phyloP scores from a whole-genome alignment of 306 rosid genomes.

The Trifolium subterraneum region DNA sequence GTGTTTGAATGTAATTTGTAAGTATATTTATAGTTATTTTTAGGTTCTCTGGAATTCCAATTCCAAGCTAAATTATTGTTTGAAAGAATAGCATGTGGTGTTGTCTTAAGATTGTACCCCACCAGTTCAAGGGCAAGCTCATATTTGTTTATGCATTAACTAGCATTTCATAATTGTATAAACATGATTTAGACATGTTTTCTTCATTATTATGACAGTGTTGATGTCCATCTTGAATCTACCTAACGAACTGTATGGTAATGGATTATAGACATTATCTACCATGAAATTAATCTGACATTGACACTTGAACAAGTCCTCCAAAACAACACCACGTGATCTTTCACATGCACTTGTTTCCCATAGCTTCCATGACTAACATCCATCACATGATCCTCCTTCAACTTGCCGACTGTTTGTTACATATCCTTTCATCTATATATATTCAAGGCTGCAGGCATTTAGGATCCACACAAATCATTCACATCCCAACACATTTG shows the following conservation, averaged over 20 bases:
- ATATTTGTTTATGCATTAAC: conserved; percentile 16
- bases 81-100: not conserved
- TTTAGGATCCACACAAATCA: conserved; percentile 24
- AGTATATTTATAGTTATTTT: not conserved
- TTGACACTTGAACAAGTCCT: not conserved
- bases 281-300: not conserved
- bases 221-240: too few relatives aligned
- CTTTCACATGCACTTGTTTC: conserved; percentile 34
- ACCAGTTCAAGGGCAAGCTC: not conserved
- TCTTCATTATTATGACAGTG: not conserved
- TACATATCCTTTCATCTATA: conserved; percentile 37
- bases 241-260: not conserved
- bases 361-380: too few relatives aligned
- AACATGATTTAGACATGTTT: conserved; percentile 37
- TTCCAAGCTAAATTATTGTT: not conserved
- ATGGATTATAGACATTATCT: too few relatives aligned
- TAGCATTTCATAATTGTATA: not conserved
- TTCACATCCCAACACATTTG: not conserved
- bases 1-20: not conserved
- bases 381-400: too few relatives aligned
- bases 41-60: too few relatives aligned
- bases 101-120: conserved; percentile 13
- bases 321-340: conserved; percentile 49
- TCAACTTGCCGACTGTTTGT: not conserved
- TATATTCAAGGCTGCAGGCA: conserved; percentile 20